phyloP scores from a whole-genome alignment of 768 basidiomycete species.

The Leucocoprinus leucothites region DNA sequence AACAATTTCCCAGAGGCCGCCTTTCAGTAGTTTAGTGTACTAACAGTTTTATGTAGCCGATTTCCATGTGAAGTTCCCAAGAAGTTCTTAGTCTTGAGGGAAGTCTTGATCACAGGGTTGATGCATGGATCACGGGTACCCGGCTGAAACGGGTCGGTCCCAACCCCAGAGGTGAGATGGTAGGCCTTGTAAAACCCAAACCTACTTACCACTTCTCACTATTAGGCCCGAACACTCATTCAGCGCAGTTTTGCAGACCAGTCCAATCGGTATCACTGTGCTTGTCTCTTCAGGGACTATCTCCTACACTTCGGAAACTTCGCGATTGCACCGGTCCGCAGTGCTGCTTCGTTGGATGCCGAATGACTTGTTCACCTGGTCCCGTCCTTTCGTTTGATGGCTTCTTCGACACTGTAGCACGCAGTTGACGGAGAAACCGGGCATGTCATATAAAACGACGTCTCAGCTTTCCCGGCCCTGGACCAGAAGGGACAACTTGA shows the following conservation, averaged over 20 bases:
- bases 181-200: too few species aligned
- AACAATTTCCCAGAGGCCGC: too few species aligned
- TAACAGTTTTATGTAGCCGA: too few species aligned
- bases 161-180: too few species aligned
- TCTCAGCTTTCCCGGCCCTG: too few species aligned
- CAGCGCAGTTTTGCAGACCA: too few species aligned
- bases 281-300: neutral
- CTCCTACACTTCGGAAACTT: neutral
- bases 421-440: constrained; percentile 1
- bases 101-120: neutral
- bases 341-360: neutral
- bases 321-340: neutral
- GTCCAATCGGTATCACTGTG: neutral
- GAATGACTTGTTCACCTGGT: constrained; percentile 6
- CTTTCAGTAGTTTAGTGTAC: too few species aligned
- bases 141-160: too few species aligned
- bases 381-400: constrained; percentile 7
- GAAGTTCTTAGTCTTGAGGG: neutral
- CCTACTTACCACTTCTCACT: too few species aligned
- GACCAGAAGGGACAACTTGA: neutral
- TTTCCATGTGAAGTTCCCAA: too few species aligned
- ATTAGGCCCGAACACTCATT: too few species aligned
- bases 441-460: constrained; percentile 1
- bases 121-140: too few species aligned
- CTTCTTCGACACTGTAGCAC: constrained; percentile 17